Base-by-base conservation (phyloP, 441 rosid species). In the Populus hybrid region DNA sequence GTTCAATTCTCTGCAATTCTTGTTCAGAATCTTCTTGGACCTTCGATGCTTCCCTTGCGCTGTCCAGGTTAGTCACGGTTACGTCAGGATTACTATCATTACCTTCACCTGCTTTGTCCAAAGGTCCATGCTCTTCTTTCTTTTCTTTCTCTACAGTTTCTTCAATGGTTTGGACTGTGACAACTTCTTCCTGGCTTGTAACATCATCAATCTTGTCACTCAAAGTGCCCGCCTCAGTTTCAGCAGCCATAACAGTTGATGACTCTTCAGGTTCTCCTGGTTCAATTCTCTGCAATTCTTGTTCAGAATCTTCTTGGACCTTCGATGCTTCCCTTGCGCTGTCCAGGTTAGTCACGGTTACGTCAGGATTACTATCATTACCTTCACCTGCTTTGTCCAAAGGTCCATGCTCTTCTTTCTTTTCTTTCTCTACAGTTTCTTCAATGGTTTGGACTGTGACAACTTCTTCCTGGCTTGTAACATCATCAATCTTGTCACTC, bases 101-200 rank as follows among this genome's bases (percentile, higher is more conserved):
- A 11, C 70, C 53, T 69, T 36, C 40, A 76, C 68, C 69, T 10
- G 18, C 24, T 31, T 2, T 23, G 7, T 28, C 59, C 24, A 2
- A 11, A 24, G 74, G 1, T 69, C 38, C 69, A 23, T 50, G 68
- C 26, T 73, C 50, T 31, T 31, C 33, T 31, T 31, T 31, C 33
- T 31, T 31, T 29, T 67, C 65, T 26, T 23, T 26, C 21, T 64
- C 67, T 0, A 56, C 21, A 11, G 68, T 38, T 74, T 69, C 65
- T 80, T 67, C 79, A 56, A 11, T 45, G 69, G 53, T 77, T 11
- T 26, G 71, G 69, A 68, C 61, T 64, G 72, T 42, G 64, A 6
- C 65, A 10, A 1, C 74, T 7, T 72, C 69, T 68, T 69, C 45
- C 28, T 7, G 8, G n/a, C 45, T 31, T 38, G 29, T 35, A 20